phyloP scores from a whole-genome alignment of 2,329 filamentous ascomycete genomes.

The Neonectria magnoliae region DNA sequence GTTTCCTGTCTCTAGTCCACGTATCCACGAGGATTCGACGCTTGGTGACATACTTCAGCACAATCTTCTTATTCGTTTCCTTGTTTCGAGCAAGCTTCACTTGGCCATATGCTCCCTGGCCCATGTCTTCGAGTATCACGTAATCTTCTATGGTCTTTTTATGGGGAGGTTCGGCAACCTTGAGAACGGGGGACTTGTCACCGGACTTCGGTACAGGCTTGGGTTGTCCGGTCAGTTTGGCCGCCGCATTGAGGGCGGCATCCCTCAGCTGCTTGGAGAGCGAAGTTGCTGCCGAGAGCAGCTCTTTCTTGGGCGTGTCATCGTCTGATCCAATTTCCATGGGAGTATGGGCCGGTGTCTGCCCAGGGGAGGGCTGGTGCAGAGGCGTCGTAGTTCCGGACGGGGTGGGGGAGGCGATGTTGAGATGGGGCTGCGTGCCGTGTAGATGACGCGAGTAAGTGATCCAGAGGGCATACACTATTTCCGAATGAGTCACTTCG shows the following conservation, averaged over 20 bases:
- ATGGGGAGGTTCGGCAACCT: constrained; percentile 51
- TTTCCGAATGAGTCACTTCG: constrained; percentile 70
- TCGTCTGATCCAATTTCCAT: constrained; percentile 66
- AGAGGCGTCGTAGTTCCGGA: constrained; percentile 76
- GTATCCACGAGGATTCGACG: constrained; percentile 96
- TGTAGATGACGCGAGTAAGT: constrained; percentile 96
- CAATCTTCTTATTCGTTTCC: constrained; percentile 82
- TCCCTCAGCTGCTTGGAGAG: constrained; percentile 68
- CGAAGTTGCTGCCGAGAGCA: constrained; percentile 54
- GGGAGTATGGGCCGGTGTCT: constrained; percentile 68
- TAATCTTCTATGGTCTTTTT: constrained; percentile 94
- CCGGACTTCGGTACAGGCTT: constrained; percentile 45
- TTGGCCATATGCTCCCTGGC: constrained; percentile 96
- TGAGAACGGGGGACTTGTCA: constrained; percentile 48
- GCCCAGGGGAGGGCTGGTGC: constrained; percentile 81
- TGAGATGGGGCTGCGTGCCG: constrained; percentile 69
- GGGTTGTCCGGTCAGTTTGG: constrained; percentile 59
- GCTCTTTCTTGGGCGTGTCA: constrained; percentile 55
- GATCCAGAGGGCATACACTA: constrained; percentile 96
- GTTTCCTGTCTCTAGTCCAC: constrained; percentile 91
- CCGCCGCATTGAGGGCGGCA: constrained; percentile 64
- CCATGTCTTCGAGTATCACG: constrained; percentile 95
- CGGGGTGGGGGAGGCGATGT: constrained; percentile 69
- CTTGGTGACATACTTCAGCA: constrained; percentile 98
- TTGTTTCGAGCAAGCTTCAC: constrained; percentile 94